Evolutionary conservation across 2,329 filamentous ascomycete species (phyloP).

Genomic region (Verruconis gallopava): DNA sequence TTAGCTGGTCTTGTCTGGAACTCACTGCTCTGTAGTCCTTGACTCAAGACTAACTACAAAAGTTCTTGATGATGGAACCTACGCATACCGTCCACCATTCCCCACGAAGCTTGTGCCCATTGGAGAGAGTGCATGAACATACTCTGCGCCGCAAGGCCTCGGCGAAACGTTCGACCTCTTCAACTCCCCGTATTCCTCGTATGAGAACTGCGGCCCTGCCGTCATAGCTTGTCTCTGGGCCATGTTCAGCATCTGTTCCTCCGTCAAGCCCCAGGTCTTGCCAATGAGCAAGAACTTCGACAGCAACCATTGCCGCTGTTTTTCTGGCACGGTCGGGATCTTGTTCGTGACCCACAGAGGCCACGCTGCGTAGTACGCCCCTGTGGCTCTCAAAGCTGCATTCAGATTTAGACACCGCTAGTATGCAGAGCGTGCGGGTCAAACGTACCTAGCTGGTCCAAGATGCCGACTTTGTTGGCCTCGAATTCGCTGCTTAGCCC

Average conservation of each 20-base stretch:
- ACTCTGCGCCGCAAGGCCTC: not conserved
- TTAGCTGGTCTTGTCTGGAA: no score
- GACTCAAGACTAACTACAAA: no score
- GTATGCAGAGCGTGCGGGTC: not conserved
- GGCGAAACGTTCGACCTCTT: not conserved
- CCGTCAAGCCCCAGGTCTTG: conserved; percentile 23
- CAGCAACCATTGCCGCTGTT: conserved; percentile 25
- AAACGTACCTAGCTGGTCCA: conserved; percentile 15
- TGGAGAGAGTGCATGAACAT: no score
- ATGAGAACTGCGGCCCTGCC: conserved; percentile 5
- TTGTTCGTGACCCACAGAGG: conserved; percentile 27
- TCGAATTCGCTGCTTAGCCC: conserved; percentile 23
- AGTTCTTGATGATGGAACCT: no score
- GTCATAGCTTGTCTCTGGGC: conserved; percentile 16
- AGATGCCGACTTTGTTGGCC: conserved; percentile 9
- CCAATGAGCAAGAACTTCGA: conserved; percentile 25
- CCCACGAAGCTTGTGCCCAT: no score
- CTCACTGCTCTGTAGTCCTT: no score
- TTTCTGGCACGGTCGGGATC: conserved; percentile 22
- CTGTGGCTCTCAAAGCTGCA: conserved; percentile 25
- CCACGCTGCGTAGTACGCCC: conserved; percentile 29
- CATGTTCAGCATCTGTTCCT: conserved; percentile 23
- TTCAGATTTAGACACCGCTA: not conserved
- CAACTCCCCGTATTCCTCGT: not conserved
- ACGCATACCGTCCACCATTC: no score